Base-by-base conservation (phyloP, 805 yeast species). In the Metschnikowia picachoensis region DNA sequence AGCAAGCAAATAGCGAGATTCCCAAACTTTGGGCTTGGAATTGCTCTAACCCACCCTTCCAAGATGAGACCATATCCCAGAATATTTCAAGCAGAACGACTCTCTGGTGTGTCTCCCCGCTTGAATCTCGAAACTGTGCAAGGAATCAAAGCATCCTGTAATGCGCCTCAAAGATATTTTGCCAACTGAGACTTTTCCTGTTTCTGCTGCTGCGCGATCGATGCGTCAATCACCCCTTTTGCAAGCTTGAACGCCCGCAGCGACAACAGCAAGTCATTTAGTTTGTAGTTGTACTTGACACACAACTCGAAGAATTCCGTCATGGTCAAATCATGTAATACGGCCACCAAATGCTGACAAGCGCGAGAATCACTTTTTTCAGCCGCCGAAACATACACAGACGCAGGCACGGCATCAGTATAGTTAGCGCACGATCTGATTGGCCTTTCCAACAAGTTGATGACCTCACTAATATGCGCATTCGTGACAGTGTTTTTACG, bases 211-310 rank as follows among this genome's bases (percentile, higher is more conserved):
- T 78, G 79, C 14, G 79, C 80, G 44, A 79, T 68, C 13, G 84
- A 84, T 29, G 75, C 75, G 53, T 84, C 90, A 46, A 83, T 73
- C 27, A 85, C 85, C 83, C 87, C 80, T 58, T 83, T 82, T 14
- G 88, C 88, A 51, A 85, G 68, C 51, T 78, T 79, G 57, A 79
- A 79, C 5, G 85, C 86, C 39, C 80, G 79, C 3, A 84, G 78
- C 42, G 79, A 74, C 37, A 86, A 66, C 25, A 79, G 73, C 52
- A 85, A 74, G 56, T 84, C 90, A 59, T 83, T 83, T 49, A 86
- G 64, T 38, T 80, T 72, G 35, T 72, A 76, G 59, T 83, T 83
- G 61, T 82, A 85, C 54, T 77, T 76, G 32, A 85, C 67, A 29
- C 86, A 83, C 37, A 85, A 72, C 49, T 80, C 81, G 57, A 79